These are phyloP conservation scores for Stentor coeruleus DNA, from an alignment of 73 alveolate species.

Conservation along the genomic window DNA sequence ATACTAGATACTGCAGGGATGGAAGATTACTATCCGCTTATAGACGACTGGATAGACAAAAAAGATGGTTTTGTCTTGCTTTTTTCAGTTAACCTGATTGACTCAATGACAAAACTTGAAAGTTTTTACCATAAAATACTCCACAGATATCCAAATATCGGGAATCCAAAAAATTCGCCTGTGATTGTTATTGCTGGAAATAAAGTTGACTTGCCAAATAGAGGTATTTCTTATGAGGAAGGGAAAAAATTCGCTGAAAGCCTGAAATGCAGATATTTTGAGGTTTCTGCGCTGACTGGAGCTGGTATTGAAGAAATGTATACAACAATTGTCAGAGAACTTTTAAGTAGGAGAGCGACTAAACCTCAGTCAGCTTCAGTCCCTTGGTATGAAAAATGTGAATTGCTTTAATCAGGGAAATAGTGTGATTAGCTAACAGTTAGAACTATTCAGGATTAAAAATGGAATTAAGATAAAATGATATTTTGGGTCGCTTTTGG, in stretches of 20 bases:
- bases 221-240: background rate
- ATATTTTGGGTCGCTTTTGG: background rate
- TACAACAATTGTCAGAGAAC: background rate
- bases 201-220: slow-evolving; percentile 19
- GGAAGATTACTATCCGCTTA: slow-evolving; percentile 21
- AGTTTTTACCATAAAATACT: background rate
- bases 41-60: background rate
- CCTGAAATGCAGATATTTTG: background rate
- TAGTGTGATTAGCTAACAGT: too few species aligned
- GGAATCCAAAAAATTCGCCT: too few species aligned
- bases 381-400: too few species aligned
- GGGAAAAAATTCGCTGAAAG: background rate
- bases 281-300: background rate
- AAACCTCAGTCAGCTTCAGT: too few species aligned
- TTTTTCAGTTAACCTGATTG: background rate
- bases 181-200: slow-evolving; percentile 24
- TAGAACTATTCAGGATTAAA: too few species aligned
- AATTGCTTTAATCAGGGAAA: too few species aligned
- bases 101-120: background rate
- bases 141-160: background rate
- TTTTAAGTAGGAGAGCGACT: too few species aligned
- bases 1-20: slow-evolving; percentile 58
- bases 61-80: slow-evolving; percentile 23
- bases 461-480: too few species aligned
- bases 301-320: background rate